Base-by-base conservation (phyloP, 2,329 filamentous ascomycete species). In the Aspergillus ochraceoroseus region DNA sequence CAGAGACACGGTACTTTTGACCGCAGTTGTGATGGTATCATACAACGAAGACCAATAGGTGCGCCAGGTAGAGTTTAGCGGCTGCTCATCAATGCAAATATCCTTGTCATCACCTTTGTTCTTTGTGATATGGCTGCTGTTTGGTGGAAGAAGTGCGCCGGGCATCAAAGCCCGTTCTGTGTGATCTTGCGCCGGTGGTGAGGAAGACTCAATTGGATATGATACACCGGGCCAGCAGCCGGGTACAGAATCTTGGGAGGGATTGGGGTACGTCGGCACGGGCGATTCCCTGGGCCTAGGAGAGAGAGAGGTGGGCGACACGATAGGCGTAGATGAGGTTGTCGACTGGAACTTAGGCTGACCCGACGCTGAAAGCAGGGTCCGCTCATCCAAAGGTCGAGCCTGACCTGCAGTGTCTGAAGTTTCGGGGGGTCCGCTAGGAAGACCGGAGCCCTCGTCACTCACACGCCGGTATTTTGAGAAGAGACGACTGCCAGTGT, bases 381-480 rank as follows among this genome's bases (percentile, higher is more conserved):
- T n/a, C n/a, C n/a, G n/a, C n/a, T n/a, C n/a, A n/a, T 20, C 37
- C 8, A 27, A n/a, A 18, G 33, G n/a, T 11, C 18, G 25, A 18
- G 14, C 13, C 30, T 19, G 30, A 12, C 13, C 28, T 2, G 30
- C 11, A 8, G n/a, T n/a, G n/a, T n/a, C n/a, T n/a, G n/a, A n/a
- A n/a, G n/a, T n/a, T 4, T 28, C 19, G 8, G 9, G 11, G 9
- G 8, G 7, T 34, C 18, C 31, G 22, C 38, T 37, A 27, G 33
- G 31, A 9, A 14, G 12, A 5, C 39, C 38, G 7, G 46, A 34
- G 3, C 27, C 35, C 3, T 33, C 18, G 13, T 18, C 19, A 20
- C 28, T 43, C 5, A 48, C 25, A 17, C 48, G 42, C 25, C 50
- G 48, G 14, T 44, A 51, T 23, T 53, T 53, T 9, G 30, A 17